phyloP scores from a whole-genome alignment of 176 grass and related monocot species.

The Themeda triandra region DNA sequence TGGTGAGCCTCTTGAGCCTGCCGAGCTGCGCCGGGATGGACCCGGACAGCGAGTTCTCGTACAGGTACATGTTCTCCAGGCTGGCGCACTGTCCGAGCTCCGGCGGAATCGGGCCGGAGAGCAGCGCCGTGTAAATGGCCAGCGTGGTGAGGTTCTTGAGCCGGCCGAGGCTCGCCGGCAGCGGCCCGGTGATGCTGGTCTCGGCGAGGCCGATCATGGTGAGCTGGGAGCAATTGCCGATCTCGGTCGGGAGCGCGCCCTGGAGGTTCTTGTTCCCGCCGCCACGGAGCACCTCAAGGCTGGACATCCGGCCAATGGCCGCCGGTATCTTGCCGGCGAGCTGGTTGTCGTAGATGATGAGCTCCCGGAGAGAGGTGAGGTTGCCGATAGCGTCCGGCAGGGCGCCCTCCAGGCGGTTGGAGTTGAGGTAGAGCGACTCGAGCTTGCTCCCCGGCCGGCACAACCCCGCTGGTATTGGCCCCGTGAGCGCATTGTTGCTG shows the following conservation, averaged over 20 bases:
- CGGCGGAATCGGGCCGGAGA: conserved; percentile 64
- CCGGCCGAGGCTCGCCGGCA: conserved; percentile 48
- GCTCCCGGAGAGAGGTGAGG: conserved; percentile 44
- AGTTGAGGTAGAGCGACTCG: conserved; percentile 49
- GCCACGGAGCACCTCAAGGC: conserved; percentile 56
- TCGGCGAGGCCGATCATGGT: conserved; percentile 74
- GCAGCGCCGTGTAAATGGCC: conserved; percentile 69
- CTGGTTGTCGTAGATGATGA: conserved; percentile 81
- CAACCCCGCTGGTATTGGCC: conserved; percentile 42
- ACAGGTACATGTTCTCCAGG: conserved; percentile 77
- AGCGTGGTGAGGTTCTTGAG: conserved; percentile 71
- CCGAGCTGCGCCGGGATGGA: conserved; percentile 74
- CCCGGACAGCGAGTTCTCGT: conserved; percentile 71
- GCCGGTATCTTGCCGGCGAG: conserved; percentile 59
- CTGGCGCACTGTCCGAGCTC: conserved; percentile 54
- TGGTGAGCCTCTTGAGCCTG: conserved; percentile 49
- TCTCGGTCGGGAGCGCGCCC: conserved; percentile 51
- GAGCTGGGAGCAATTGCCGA: conserved; percentile 67
- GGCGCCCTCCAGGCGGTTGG: conserved; percentile 60
- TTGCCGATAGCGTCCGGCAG: conserved; percentile 61
- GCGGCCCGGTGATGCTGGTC: conserved; percentile 65
- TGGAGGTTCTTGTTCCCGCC: conserved; percentile 78
- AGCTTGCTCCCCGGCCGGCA: conserved; percentile 63
- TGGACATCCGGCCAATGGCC: conserved; percentile 36
- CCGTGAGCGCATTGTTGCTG: conserved; percentile 66